These are phyloP conservation scores for Wickerhamiella musiphila DNA, from an alignment of 805 yeast species.

Conservation along the genomic window DNA sequence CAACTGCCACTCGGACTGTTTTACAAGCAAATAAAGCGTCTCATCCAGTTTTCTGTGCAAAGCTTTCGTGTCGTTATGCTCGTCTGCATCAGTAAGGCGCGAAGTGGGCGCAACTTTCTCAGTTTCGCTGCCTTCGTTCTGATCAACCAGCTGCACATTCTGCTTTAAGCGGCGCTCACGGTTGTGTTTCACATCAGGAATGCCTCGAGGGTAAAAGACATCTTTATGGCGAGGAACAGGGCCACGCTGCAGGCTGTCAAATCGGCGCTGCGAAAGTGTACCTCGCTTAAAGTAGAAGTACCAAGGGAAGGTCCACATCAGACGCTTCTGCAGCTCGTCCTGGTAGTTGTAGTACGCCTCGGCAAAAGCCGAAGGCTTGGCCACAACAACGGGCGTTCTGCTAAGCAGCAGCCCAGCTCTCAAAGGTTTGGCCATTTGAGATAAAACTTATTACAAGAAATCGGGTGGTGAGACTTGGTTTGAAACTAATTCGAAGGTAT, in stretches of 20 bases:
- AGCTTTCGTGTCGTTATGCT: constrained; percentile 38
- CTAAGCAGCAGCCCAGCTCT: constrained; percentile 40
- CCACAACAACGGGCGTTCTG: constrained; percentile 71
- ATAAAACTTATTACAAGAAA: background rate
- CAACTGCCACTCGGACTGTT: constrained; percentile 41
- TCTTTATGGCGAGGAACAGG: constrained; percentile 59
- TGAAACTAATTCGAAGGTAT: too few species aligned
- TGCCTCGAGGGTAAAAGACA: constrained; percentile 65
- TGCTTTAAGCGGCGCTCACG: constrained; percentile 81
- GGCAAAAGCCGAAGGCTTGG: constrained; percentile 58
- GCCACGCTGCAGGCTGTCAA: constrained; percentile 52
- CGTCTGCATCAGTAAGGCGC: constrained; percentile 65
- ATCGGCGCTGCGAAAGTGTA: constrained; percentile 70
- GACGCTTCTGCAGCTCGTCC: constrained; percentile 66
- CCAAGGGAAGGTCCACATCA: constrained; percentile 96
- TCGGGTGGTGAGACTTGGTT: background rate
- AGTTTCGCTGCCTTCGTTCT: constrained; percentile 25
- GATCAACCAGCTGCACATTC: constrained; percentile 45
- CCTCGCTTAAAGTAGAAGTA: constrained; percentile 85
- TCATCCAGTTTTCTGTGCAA: constrained; percentile 66
- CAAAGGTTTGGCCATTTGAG: constrained; percentile 6
- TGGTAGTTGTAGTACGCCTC: constrained; percentile 64
- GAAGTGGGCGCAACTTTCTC: constrained; percentile 54
- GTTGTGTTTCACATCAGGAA: constrained; percentile 70
- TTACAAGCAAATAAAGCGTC: constrained; percentile 58